phyloP scores from a whole-genome alignment of 1,284 basidiomycete species.

The Puccinia hordei region DNA sequence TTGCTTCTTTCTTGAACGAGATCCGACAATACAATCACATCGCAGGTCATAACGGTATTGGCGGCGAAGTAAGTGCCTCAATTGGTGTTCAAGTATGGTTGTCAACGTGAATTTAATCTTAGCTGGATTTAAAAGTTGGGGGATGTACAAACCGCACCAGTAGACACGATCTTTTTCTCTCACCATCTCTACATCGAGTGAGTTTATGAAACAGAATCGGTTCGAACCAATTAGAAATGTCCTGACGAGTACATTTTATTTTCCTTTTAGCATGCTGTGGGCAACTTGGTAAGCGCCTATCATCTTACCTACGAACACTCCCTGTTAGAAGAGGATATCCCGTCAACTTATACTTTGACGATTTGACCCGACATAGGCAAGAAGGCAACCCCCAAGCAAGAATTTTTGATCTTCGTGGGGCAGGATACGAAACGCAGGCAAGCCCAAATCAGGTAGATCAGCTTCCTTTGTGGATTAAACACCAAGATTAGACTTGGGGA shows the following conservation, averaged over 20 bases:
- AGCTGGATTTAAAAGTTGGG: constrained; percentile 5
- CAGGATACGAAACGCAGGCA: constrained; percentile 39
- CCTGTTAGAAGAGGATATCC: not conserved
- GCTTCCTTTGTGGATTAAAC: not conserved
- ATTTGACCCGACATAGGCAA: constrained; percentile 23
- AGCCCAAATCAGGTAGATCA: constrained; percentile 19
- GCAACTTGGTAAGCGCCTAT: constrained; percentile 29
- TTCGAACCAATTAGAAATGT: not conserved
- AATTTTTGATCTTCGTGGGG: constrained; percentile 38
- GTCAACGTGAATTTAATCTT: not conserved
- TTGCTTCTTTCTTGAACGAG: constrained; percentile 27
- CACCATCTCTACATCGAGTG: constrained; percentile 48
- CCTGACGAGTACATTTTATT: not conserved
- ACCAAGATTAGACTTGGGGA: too few species aligned
- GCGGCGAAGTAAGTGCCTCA: constrained; percentile 30
- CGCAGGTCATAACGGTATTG: constrained; percentile 28
- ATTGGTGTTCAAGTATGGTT: not conserved
- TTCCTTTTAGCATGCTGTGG: constrained; percentile 35
- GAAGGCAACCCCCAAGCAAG: constrained; percentile 10
- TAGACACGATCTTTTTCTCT: constrained; percentile 26
- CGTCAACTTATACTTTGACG: not conserved
- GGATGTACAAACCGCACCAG: constrained; percentile 44
- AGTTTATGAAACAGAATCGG: not conserved
- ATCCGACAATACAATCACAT: constrained; percentile 28
- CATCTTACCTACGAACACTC: not conserved